phyloP scores from a whole-genome alignment of 31 red algal species.

The Pterothamnion heteromorphum region DNA sequence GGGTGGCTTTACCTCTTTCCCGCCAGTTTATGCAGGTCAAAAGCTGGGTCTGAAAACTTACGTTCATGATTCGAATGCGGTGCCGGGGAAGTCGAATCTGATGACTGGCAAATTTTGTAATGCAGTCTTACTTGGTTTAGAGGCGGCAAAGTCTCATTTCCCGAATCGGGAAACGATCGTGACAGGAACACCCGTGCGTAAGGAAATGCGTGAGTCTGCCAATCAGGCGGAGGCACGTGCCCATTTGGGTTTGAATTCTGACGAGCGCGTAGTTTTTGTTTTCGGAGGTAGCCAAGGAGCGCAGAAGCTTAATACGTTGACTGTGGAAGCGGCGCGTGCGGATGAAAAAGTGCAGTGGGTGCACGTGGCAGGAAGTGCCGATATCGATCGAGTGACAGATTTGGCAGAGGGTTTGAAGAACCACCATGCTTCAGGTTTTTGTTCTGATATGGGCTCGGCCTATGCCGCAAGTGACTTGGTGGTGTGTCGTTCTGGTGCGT shows the following conservation, averaged over 20 bases:
- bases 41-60: not conserved
- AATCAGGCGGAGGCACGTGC: not conserved
- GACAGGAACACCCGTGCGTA: not conserved
- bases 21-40: not conserved
- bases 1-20: not conserved
- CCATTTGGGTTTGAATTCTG: not conserved
- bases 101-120: not conserved
- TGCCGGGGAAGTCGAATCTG: not conserved
- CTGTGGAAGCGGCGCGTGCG: not conserved
- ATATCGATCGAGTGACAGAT: not conserved
- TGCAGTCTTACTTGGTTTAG: not conserved
- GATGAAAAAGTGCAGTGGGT: not conserved
- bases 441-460: not conserved
- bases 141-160: not conserved
- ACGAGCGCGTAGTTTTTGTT: not conserved
- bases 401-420: not conserved
- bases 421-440: not conserved
- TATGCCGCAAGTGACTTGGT: not conserved
- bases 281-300: not conserved
- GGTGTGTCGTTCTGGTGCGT: conserved; percentile 7
- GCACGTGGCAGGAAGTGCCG: not conserved
- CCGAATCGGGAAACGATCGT: not conserved
- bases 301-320: not conserved
- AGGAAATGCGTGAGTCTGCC: not conserved
- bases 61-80: not conserved